phyloP scores from a whole-genome alignment of 257 asterid genomes.

The Catharanthus roseus region DNA sequence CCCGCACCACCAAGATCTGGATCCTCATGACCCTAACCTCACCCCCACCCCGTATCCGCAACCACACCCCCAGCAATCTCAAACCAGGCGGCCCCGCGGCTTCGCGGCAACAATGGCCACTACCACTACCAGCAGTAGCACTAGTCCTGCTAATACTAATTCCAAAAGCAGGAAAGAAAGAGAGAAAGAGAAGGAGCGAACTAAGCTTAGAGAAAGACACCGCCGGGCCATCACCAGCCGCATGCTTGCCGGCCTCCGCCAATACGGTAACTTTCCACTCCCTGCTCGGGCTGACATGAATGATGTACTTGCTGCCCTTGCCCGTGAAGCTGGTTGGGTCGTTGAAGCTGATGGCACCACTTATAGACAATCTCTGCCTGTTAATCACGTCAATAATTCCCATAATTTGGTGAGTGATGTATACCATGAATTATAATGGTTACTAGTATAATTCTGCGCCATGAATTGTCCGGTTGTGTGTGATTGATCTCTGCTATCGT shows the following conservation, averaged over 20 bases:
- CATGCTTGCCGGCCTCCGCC: slow-evolving; percentile 73
- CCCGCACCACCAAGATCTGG: slow-evolving; percentile 34
- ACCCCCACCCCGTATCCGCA: slow-evolving; percentile 21
- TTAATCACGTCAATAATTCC: slow-evolving; percentile 29
- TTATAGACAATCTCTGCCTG: slow-evolving; percentile 43
- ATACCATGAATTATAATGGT: background rate
- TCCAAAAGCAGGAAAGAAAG: slow-evolving; percentile 56
- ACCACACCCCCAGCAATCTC: slow-evolving; percentile 17
- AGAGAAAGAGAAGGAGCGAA: slow-evolving; percentile 68
- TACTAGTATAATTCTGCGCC: background rate
- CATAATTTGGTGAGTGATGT: slow-evolving; percentile 33
- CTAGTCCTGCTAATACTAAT: slow-evolving; percentile 14
- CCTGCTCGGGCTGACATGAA: slow-evolving; percentile 81
- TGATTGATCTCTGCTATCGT: background rate
- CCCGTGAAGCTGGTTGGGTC: slow-evolving; percentile 70
- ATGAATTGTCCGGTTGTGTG: background rate
- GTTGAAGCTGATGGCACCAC: slow-evolving; percentile 67
- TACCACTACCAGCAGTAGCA: slow-evolving; percentile 12
- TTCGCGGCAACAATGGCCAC: slow-evolving; percentile 56
- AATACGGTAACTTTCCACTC: slow-evolving; percentile 64
- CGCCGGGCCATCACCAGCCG: slow-evolving; percentile 75
- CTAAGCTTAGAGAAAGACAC: slow-evolving; percentile 71
- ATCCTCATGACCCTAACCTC: slow-evolving; percentile 22
- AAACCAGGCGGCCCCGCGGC: slow-evolving; percentile 64
- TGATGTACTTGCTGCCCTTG: slow-evolving; percentile 73